Evolutionary conservation across 2,329 filamentous ascomycete genomes (phyloP).

Genomic region (Cladobotryum mycophilum): DNA sequence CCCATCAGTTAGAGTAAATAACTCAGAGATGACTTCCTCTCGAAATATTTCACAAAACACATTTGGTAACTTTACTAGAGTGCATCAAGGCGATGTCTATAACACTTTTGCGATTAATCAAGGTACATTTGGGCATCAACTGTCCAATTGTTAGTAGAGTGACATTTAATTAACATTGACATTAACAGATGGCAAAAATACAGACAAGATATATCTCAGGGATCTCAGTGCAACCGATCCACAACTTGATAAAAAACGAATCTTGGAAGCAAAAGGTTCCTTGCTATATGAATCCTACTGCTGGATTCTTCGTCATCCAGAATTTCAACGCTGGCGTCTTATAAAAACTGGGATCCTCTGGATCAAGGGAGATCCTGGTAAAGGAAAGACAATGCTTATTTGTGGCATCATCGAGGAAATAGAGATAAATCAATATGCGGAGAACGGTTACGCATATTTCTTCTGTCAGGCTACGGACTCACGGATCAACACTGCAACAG

Average conservation of each 20-base stretch:
- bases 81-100: no score
- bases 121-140: no score
- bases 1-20: no score
- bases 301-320: constrained; percentile 27
- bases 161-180: no score
- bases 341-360: constrained; percentile 24
- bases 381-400: constrained; percentile 40
- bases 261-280: constrained; percentile 28
- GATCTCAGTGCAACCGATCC: no score
- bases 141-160: no score
- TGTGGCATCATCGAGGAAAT: constrained; percentile 26
- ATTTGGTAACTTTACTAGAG: no score
- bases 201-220: no score
- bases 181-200: no score
- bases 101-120: no score
- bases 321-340: constrained; percentile 17
- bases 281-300: constrained; percentile 24
- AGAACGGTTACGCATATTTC: not conserved
- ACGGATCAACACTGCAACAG: constrained; percentile 30
- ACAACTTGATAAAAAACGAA: constrained; percentile 25
- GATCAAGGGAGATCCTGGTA: constrained; percentile 35
- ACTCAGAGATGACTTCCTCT: no score
- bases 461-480: constrained; percentile 17
- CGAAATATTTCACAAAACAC: no score
- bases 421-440: not conserved